Conservation (phyloP, 805 yeast genomes). For the Deakozyma indianensis region DNA sequence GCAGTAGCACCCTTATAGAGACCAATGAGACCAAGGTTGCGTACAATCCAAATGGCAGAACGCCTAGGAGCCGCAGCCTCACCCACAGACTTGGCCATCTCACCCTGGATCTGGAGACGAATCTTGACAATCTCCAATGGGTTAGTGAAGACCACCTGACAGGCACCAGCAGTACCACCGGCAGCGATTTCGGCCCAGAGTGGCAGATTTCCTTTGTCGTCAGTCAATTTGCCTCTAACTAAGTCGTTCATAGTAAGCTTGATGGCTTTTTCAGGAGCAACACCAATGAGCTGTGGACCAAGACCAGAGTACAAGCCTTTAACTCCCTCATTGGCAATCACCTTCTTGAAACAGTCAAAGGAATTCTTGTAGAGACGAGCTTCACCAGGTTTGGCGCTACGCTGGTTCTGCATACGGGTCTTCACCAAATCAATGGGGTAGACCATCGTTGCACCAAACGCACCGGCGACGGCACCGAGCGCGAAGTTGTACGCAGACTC, state of each 20-base stretch:
- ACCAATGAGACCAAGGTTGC: slow-evolving; percentile 69
- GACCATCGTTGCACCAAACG: slow-evolving; percentile 95
- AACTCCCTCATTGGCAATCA: slow-evolving; percentile 62
- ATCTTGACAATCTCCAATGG: slow-evolving; percentile 94
- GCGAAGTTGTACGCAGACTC: slow-evolving; percentile 79
- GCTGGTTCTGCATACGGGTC: slow-evolving; percentile 95
- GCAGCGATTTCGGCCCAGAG: slow-evolving; percentile 60
- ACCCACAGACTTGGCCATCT: slow-evolving; percentile 27
- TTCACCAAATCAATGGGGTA: slow-evolving; percentile 94
- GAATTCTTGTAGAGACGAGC: slow-evolving; percentile 55
- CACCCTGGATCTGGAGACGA: slow-evolving; percentile 89
- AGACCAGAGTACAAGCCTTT: slow-evolving; percentile 84
- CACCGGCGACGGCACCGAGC: slow-evolving; percentile 91
- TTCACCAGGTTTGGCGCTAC: slow-evolving; percentile 38
- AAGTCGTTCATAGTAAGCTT: slow-evolving; percentile 88
- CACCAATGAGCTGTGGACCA: slow-evolving; percentile 90
- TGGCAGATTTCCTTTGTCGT: slow-evolving; percentile 34
- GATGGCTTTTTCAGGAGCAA: slow-evolving; percentile 97
- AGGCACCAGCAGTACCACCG: slow-evolving; percentile 91
- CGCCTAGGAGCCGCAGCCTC: slow-evolving; percentile 24
- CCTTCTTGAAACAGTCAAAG: slow-evolving; percentile 71
- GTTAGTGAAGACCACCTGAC: slow-evolving; percentile 91
- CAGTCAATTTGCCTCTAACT: slow-evolving; percentile 60
- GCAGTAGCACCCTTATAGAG: slow-evolving; percentile 86
- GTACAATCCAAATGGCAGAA: slow-evolving; percentile 59